Conservation (phyloP, 352 stramenopile species). For the Thraustochytrium sp. region DNA sequence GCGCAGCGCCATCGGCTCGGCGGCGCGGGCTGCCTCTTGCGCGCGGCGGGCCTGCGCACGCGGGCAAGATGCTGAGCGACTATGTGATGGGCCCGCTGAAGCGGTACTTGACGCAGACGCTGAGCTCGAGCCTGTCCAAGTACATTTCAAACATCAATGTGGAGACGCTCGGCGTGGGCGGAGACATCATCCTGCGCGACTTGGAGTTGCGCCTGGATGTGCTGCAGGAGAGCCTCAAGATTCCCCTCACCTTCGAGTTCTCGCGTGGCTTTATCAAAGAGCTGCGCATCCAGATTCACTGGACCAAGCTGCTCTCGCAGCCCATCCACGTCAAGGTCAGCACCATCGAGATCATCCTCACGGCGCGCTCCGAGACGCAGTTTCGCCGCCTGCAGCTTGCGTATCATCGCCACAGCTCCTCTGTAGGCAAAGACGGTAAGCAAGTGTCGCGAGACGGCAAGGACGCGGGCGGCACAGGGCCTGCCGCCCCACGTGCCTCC, state of each 20-base stretch:
- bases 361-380: conserved; percentile 15
- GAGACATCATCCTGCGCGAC: conserved; percentile 42
- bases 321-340: conserved; percentile 44
- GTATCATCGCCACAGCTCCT: conserved; percentile 22
- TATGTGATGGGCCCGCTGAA: conserved; percentile 43
- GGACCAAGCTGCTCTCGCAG: conserved; percentile 38
- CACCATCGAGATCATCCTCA: conserved; percentile 45
- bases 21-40: too few relatives aligned
- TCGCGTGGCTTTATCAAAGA: conserved; percentile 43
- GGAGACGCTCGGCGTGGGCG: conserved; percentile 36
- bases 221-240: conserved; percentile 36
- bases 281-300: conserved; percentile 43
- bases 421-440: neutral
- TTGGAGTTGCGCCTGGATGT: conserved; percentile 38
- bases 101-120: conserved; percentile 41
- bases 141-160: conserved; percentile 45
- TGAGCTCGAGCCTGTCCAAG: conserved; percentile 26
- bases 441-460: neutral
- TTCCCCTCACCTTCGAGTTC: conserved; percentile 44
- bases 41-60: neutral
- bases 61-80: conserved; percentile 21
- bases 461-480: neutral
- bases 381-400: conserved; percentile 34
- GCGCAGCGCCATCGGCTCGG: too few relatives aligned
- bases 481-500: neutral